phyloP scores from a whole-genome alignment of 805 yeast species.

The Alloascoidea hylecoeti region DNA sequence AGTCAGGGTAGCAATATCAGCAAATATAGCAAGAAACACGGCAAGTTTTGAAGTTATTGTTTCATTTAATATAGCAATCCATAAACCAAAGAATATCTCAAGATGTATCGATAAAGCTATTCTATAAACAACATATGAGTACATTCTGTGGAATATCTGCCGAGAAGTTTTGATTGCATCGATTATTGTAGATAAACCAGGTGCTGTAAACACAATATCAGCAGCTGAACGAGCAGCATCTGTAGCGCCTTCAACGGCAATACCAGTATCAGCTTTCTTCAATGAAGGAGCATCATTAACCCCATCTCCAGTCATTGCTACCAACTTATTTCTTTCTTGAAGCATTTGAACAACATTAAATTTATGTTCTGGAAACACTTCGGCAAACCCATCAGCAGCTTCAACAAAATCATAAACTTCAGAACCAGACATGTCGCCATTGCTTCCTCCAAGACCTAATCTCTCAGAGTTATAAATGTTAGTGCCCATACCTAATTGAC shows the following conservation, averaged over 20 bases:
- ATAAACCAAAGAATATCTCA: slow-evolving; percentile 88
- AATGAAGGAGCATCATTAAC: slow-evolving; percentile 96
- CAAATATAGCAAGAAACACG: slow-evolving; percentile 93
- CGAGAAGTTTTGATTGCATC: slow-evolving; percentile 91
- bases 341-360: slow-evolving; percentile 91
- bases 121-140: slow-evolving; percentile 96
- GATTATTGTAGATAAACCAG: slow-evolving; percentile 90
- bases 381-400: slow-evolving; percentile 97
- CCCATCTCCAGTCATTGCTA: slow-evolving; percentile 99
- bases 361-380: slow-evolving; percentile 97
- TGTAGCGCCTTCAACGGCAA: slow-evolving; percentile 97
- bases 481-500: slow-evolving; percentile 94
- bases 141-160: slow-evolving; percentile 98
- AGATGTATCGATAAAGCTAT: slow-evolving; percentile 90
- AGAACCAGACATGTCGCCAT: slow-evolving; percentile 92
- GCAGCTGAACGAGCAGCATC: slow-evolving; percentile 97
- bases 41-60: slow-evolving; percentile 79
- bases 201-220: slow-evolving; percentile 90
- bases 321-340: slow-evolving; percentile 92
- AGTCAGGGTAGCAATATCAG: slow-evolving; percentile 94
- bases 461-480: slow-evolving; percentile 95
- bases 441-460: slow-evolving; percentile 88
- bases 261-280: slow-evolving; percentile 93
- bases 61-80: slow-evolving; percentile 88
- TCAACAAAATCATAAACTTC: slow-evolving; percentile 95